phyloP scores from a whole-genome alignment of 2,329 filamentous ascomycete species.

The Trichocomaceae sp. region DNA sequence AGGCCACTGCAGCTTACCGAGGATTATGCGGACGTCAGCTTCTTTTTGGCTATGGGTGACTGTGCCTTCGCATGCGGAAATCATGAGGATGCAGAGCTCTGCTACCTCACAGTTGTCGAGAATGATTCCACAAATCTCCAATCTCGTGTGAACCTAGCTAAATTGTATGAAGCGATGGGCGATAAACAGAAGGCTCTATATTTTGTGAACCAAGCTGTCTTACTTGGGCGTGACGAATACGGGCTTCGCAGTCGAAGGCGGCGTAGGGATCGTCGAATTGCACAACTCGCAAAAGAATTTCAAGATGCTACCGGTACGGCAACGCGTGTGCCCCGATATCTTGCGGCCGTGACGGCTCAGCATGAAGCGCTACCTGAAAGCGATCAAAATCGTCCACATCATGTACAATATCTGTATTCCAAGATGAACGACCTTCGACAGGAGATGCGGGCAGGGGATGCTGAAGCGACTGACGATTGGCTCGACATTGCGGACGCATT shows the following conservation, averaged over 20 bases:
- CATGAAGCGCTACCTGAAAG: conserved; percentile 21
- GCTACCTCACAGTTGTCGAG: conserved; percentile 67
- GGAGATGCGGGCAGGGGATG: conserved; percentile 44
- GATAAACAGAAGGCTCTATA: conserved; percentile 70
- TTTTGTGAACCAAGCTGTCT: conserved; percentile 67
- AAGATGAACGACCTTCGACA: conserved; percentile 45
- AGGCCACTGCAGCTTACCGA: conserved; percentile 44
- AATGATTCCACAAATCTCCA: conserved; percentile 66
- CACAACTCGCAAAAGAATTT: conserved; percentile 36
- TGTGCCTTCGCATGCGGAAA: conserved; percentile 63
- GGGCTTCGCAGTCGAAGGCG: conserved; percentile 24
- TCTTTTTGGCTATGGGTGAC: conserved; percentile 45
- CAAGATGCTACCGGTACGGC: conserved; percentile 17
- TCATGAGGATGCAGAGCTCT: conserved; percentile 65
- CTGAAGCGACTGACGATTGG: conserved; percentile 49
- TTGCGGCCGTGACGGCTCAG: conserved; percentile 9
- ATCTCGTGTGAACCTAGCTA: conserved; percentile 71
- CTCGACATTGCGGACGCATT: conserved; percentile 54
- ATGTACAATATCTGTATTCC: conserved; percentile 40
- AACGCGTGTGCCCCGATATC: conserved; percentile 18
- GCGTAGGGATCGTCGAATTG: conserved; percentile 33
- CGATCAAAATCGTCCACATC: conserved; percentile 34
- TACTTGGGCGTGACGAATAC: conserved; percentile 47
- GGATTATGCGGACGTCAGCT: conserved; percentile 43
- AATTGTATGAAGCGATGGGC: conserved; percentile 71